Base-by-base conservation (phyloP, 2,329 filamentous ascomycete species). In the Hymenotorrendiella dingleyae region DNA sequence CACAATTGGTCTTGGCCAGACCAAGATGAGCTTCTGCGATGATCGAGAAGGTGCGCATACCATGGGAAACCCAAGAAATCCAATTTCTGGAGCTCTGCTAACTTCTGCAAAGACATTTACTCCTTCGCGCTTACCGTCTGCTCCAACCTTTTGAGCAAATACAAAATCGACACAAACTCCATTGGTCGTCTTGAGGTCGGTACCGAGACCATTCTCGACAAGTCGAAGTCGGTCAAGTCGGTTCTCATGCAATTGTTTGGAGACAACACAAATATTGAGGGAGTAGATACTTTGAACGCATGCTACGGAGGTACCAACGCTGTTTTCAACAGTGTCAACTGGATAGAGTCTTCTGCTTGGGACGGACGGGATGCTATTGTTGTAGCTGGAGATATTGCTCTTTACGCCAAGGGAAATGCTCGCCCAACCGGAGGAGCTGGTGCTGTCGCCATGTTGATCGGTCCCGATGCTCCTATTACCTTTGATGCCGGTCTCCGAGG, bases 1-100 rank as follows among this genome's bases (percentile, higher is more conserved):
- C 75, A 93, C 86, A 61, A 91, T 93, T 69, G 86, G 86, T 66
- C 82, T 93, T 44, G 86, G 86, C 60, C 86, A 93, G 76, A 91
- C 84, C 63, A 88, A 86, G 72, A 93, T 93, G 86, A 83, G 81
- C 73, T 93, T 93, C 71, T 91, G 86, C 66, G 86, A 93, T 68
- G 86, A 93, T 63, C 81, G 85, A 62, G 86, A 93, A 73, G 86
- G 86, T 89, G 65, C 66, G 72, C 49, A 29, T 4, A 16, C 16
- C 14, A n/a, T n/a, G n/a, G n/a, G n/a, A n/a, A n/a, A n/a, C 16
- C 3, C 16, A 19, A 29, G 32, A 16, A 1, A 21, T 33, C n/a
- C 14, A 27, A 8, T n/a, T 20, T 20, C 7, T 39, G 47, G 7
- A 12, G 21, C 10, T 12, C 6, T 21, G 26, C 45, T 56, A 28